Conservation (phyloP, 163 green algal genomes). For the Prototheca wickerhamii region DNA sequence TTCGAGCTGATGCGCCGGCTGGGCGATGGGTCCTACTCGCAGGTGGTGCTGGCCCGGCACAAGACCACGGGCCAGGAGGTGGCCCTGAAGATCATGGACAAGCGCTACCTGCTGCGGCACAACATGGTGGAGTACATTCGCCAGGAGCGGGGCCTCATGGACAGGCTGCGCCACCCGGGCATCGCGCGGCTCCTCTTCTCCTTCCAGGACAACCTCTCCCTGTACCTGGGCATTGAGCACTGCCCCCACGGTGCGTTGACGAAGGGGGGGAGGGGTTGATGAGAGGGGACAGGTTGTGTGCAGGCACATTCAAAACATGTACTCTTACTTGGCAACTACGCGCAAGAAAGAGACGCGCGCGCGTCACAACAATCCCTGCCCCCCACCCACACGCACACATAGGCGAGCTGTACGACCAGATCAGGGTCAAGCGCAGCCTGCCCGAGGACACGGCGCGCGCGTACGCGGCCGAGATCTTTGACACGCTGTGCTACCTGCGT, state of each 20-base stretch:
- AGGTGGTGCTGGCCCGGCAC: conserved; percentile 38
- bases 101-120: conserved; percentile 60
- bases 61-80: conserved; percentile 34
- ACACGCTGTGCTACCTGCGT: conserved; percentile 70
- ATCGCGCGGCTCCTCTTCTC: conserved; percentile 72
- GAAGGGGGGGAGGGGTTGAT: too few relatives aligned
- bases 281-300: too few relatives aligned
- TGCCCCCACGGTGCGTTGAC: conserved; percentile 50
- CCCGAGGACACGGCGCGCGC: conserved; percentile 21
- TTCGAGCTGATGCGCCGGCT: conserved; percentile 44
- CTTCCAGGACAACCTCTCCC: conserved; percentile 55
- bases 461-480: conserved; percentile 82
- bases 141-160: conserved; percentile 62
- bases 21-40: conserved; percentile 44
- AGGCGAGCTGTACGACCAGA: conserved; percentile 82
- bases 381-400: background rate
- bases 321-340: too few relatives aligned
- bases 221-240: conserved; percentile 82
- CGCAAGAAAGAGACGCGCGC: too few relatives aligned
- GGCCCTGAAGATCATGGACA: conserved; percentile 80
- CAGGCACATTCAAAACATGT: too few relatives aligned
- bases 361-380: background rate
- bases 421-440: conserved; percentile 38
- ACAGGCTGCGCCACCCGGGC: conserved; percentile 48
- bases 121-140: conserved; percentile 55